These are phyloP conservation scores for Eimeria falciformis DNA, from an alignment of 169 alveolate species.

Conservation along the genomic window DNA sequence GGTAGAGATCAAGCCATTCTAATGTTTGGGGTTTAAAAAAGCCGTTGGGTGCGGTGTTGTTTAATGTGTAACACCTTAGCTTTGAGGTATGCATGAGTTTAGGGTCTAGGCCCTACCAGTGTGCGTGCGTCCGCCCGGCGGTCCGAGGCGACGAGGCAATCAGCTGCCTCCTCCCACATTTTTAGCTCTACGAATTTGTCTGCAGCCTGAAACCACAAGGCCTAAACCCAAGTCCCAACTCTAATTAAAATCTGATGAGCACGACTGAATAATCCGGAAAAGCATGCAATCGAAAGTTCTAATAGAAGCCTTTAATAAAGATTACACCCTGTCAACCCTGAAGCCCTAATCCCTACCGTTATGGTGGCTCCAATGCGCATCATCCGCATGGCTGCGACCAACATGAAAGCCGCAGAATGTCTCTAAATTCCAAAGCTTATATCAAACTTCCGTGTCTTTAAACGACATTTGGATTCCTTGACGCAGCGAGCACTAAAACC, in stretches of 20 bases:
- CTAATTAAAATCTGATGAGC: no score
- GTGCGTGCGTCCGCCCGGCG: conserved; percentile 83
- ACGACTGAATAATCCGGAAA: no score
- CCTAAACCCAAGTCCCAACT: not conserved
- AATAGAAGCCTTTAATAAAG: not conserved
- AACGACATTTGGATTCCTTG: no score
- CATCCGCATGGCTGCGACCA: conserved; percentile 66
- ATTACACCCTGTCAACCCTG: not conserved
- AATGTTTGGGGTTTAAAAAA: not conserved
- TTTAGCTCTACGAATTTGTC: conserved; percentile 88
- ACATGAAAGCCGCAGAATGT: not conserved
- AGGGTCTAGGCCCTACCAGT: conserved; percentile 47
- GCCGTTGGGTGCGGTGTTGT: not conserved
- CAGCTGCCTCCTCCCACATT: conserved; percentile 94
- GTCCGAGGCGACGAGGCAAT: conserved; percentile 90
- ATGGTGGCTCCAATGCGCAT: conserved; percentile 72
- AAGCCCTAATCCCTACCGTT: conserved; percentile 56
- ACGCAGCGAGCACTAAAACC: conserved; percentile 31
- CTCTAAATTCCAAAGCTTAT: not conserved
- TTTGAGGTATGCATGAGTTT: not conserved
- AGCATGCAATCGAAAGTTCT: no score
- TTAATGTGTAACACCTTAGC: not conserved
- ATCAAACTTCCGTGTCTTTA: not conserved
- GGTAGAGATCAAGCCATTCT: not conserved
- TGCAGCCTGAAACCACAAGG: conserved; percentile 85